Evolutionary conservation across 129 eudicot genomes (phyloP), one percentile per base, ranked within the genome.

Genomic region (Lonicera japonica): DNA sequence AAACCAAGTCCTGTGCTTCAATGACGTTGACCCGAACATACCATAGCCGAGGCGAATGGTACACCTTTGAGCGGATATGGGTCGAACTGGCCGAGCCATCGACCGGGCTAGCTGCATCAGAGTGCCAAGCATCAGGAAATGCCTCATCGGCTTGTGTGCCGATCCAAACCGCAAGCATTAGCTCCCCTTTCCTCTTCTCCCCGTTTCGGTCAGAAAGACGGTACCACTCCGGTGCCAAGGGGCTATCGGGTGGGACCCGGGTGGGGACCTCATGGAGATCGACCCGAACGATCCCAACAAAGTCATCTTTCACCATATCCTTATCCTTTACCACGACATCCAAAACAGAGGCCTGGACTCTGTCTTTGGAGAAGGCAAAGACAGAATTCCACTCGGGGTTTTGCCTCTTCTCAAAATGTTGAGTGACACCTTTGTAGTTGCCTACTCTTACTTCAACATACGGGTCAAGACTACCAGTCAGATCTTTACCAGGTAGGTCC

Each of bases 71-170:
- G 40, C 98, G 95, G 23, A 83, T 68, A 34, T 79, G 73, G 9
- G 80, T 36, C 15, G 75, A 65, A 36, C 86, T 61, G 9, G 69
- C 51, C 5, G 84, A 71, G 74, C 86, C 57, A 67, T 75, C 81
- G 29, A 61, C 81, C 19, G 73, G 67, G 25, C 69, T 67, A 52
- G 83, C 77, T 17, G 86, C 81, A 70, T 91, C 98, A 0, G 94
- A 78, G 74, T 84, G 96, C 88, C 83, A 85, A 54, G 98, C 98
- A 48, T 91, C 96, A 10, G 96, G 73, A 76, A 80, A 91, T 15
- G 98, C 98, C 69, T 91, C 95, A 40, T 91, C 98, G 0, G 96
- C 98, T 70, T 91, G 98, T 36, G 98, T 84, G 24, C 98, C 97
- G 0, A 84, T 72, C 98, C 98, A 91, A 8, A 91, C 88, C 6